Percentiles rank a stretch among this genome's conserved stretches.
These are phyloP conservation scores for Artemisia argyi DNA, from an alignment of 129 eudicot species.

Conservation along the genomic window DNA sequence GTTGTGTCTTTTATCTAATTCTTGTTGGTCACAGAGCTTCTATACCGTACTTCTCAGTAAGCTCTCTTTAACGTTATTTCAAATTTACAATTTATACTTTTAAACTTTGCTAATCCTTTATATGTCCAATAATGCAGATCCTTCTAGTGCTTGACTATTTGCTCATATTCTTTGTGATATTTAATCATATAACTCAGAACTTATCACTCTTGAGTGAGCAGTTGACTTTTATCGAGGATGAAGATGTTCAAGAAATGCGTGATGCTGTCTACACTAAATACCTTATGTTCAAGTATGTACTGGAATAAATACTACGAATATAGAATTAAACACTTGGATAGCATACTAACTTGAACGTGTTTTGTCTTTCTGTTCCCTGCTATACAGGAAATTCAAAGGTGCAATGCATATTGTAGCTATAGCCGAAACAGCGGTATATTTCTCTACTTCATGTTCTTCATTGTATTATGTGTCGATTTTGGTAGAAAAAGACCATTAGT, in stretches of 20 bases:
- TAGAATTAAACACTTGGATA: background rate
- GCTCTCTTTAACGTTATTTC: conserved; percentile 18
- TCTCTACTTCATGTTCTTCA: background rate
- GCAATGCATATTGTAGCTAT: conserved; percentile 90
- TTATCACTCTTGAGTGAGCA: conserved; percentile 68
- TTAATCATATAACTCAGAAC: conserved; percentile 76
- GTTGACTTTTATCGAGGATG: conserved; percentile 69
- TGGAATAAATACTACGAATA: background rate
- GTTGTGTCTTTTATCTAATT: conserved; percentile 72
- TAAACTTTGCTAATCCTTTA: conserved; percentile 21
- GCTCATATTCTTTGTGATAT: conserved; percentile 74
- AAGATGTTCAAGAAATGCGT: conserved; percentile 74
- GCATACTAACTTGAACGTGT: background rate
- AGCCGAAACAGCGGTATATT: conserved; percentile 74
- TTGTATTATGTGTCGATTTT: background rate
- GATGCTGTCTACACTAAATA: conserved; percentile 81
- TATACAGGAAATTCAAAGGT: conserved; percentile 83
- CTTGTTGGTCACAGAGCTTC: conserved; percentile 94
- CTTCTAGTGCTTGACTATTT: conserved; percentile 78
- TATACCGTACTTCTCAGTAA: conserved; percentile 92
- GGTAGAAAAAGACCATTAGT: background rate
- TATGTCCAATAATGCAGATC: conserved; percentile 44
- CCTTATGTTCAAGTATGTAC: conserved; percentile 84
- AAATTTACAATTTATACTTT: background rate
- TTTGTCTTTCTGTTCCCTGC: conserved; percentile 17